A percentile compares a stretch with the other conserved stretches of the same genome.
Conservation (phyloP, 495 filamentous ascomycete genomes). For the Lophiotrema nucula region DNA sequence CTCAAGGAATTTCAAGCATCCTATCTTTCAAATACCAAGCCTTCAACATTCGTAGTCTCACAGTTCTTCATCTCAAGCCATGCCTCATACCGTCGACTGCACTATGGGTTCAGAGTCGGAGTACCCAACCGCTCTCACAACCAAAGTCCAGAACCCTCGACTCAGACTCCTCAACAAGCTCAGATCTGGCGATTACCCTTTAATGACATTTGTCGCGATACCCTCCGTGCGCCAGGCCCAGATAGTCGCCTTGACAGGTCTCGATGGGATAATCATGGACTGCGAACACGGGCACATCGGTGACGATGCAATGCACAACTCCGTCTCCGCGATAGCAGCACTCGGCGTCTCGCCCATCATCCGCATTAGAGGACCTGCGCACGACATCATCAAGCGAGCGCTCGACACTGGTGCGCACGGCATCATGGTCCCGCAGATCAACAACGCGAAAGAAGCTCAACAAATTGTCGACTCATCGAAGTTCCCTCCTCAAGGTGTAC, state of each 20-base stretch:
- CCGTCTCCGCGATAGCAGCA: neutral
- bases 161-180: too few relatives aligned
- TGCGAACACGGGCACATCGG: neutral
- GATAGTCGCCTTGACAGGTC: constrained; percentile 2
- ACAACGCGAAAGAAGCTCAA: neutral
- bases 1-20: too few relatives aligned
- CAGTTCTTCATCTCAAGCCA: too few relatives aligned
- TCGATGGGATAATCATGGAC: neutral
- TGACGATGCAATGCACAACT: constrained; percentile 2
- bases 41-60: too few relatives aligned
- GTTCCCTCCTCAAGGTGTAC: neutral
- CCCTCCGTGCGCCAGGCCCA: neutral
- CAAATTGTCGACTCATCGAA: neutral
- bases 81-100: too few relatives aligned
- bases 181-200: neutral
- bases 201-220: constrained; percentile 3
- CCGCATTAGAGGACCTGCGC: neutral
- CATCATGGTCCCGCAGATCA: constrained; percentile 2
- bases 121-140: too few relatives aligned
- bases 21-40: too few relatives aligned
- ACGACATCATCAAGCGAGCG: neutral
- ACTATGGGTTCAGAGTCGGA: too few relatives aligned
- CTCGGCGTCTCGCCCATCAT: neutral
- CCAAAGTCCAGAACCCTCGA: too few relatives aligned
- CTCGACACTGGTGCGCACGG: constrained; percentile 2